Evolutionary conservation across 306 rosid genomes (phyloP).

Genomic region (Spatholobus suberectus): DNA sequence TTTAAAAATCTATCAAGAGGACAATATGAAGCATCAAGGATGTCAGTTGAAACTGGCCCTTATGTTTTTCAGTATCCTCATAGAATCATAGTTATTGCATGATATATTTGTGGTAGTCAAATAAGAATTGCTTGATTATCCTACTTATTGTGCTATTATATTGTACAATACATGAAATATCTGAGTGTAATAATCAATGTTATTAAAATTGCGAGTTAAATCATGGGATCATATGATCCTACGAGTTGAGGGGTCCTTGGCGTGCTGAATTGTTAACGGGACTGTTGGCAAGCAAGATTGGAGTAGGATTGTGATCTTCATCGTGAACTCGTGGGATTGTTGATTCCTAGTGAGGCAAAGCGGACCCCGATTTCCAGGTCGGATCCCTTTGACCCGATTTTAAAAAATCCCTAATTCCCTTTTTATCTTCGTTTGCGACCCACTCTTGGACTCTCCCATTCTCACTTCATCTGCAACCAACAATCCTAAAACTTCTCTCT

Average conservation of each 20-base stretch:
- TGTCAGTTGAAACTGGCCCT: slow-evolving; percentile 95
- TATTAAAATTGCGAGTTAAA: not conserved
- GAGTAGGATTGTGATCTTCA: not conserved
- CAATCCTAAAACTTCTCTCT: not conserved
- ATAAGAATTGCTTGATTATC: slow-evolving; percentile 23
- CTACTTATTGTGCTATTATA: slow-evolving; percentile 1
- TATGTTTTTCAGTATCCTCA: slow-evolving; percentile 91
- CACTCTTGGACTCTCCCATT: not conserved
- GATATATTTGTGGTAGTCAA: slow-evolving; percentile 11
- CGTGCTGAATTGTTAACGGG: not conserved
- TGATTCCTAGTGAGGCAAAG: not conserved
- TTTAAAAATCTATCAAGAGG: slow-evolving; percentile 91
- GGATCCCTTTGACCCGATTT: not conserved
- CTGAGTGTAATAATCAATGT: not conserved
- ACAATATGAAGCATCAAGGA: slow-evolving; percentile 92
- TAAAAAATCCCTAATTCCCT: not conserved
- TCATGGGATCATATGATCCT: not conserved
- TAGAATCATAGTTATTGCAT: not conserved
- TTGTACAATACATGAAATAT: not conserved
- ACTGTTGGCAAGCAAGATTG: not conserved
- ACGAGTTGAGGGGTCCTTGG: not conserved
- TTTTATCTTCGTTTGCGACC: not conserved
- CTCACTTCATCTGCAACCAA: not conserved
- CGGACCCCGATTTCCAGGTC: not conserved
- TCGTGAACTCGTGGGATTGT: not conserved